Conservation (phyloP, 345 rosid genomes). For the Citrus trifoliata region DNA sequence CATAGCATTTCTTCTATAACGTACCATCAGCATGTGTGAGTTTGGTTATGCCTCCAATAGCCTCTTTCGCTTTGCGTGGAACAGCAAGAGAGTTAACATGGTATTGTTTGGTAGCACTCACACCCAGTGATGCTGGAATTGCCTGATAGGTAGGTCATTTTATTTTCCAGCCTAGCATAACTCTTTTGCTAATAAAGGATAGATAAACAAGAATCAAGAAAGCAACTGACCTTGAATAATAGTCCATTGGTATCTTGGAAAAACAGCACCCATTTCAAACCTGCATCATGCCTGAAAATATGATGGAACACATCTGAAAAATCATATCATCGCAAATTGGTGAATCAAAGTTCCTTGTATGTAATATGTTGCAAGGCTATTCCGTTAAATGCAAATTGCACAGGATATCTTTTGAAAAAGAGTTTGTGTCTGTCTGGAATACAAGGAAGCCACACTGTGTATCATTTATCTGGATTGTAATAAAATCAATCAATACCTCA, state of each 20-base stretch:
- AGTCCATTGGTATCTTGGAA: constrained; percentile 99
- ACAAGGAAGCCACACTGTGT: background rate
- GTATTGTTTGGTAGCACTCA: constrained; percentile 76
- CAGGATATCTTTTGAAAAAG: background rate
- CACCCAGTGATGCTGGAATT: constrained; percentile 93
- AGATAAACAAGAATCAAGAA: background rate
- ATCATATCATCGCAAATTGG: background rate
- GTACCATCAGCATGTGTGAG: constrained; percentile 93
- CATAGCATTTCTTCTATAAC: background rate
- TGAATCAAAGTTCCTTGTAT: background rate
- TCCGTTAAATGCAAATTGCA: background rate
- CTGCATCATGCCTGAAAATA: constrained; percentile 64
- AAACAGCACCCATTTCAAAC: constrained; percentile 85
- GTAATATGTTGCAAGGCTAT: background rate
- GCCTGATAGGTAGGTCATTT: constrained; percentile 43
- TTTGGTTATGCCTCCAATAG: constrained; percentile 92
- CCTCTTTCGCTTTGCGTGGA: constrained; percentile 97
- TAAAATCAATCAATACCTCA: background rate
- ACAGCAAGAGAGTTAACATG: constrained; percentile 98
- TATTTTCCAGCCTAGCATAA: constrained; percentile 3
- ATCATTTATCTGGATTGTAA: background rate
- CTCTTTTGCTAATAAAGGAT: constrained; percentile 6
- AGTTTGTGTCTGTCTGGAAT: background rate
- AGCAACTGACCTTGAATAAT: constrained; percentile 72
- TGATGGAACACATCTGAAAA: constrained; percentile 3